These are phyloP conservation scores for Rhododendron vialii DNA, from an alignment of 148 eudicot genomes.

Conservation along the genomic window DNA sequence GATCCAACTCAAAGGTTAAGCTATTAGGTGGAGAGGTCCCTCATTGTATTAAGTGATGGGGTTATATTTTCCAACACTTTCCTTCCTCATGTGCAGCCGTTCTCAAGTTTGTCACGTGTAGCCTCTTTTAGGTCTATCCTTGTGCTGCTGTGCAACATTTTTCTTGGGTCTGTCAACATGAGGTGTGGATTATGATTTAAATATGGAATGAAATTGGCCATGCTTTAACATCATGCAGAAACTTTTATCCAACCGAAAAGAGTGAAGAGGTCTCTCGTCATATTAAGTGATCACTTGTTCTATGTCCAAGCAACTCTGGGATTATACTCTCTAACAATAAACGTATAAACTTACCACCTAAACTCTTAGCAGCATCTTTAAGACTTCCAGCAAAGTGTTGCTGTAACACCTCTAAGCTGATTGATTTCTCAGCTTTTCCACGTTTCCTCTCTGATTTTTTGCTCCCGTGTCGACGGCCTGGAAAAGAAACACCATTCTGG, in stretches of 20 bases:
- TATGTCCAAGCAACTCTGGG: background rate
- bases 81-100: background rate
- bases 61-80: background rate
- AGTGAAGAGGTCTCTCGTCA: background rate
- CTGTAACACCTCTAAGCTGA: slow-evolving; percentile 84
- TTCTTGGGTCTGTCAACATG: background rate
- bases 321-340: background rate
- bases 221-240: background rate
- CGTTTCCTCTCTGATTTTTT: slow-evolving; percentile 55
- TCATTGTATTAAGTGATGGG: background rate
- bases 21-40: background rate
- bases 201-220: background rate
- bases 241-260: background rate
- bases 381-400: slow-evolving; percentile 86
- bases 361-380: slow-evolving; percentile 87
- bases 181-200: background rate
- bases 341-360: slow-evolving; percentile 57
- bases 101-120: background rate
- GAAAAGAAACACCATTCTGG: slow-evolving; percentile 22
- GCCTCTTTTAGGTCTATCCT: background rate
- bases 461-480: slow-evolving; percentile 30
- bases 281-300: background rate
- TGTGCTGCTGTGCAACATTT: background rate
- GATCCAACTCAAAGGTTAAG: background rate
- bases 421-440: slow-evolving; percentile 89